Percentiles rank a stretch among this genome's conserved stretches.
Evolutionary conservation across 2,329 filamentous ascomycete genomes (phyloP).

Genomic region (Podosphaera fusca): DNA sequence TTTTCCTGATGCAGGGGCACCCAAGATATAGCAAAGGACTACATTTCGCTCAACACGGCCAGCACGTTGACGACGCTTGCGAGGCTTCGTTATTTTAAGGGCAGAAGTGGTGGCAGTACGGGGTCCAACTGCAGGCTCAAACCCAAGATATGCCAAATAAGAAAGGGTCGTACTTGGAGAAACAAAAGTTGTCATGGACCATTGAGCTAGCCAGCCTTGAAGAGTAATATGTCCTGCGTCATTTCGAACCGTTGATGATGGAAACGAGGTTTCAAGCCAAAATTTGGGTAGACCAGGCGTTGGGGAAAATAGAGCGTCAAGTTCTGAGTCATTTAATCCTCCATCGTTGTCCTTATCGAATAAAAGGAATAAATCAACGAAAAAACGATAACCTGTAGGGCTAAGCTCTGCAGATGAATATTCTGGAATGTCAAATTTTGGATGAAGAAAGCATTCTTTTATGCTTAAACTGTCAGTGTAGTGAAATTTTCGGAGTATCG

Average conservation of each 20-base stretch:
- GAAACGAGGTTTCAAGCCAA: slow-evolving; percentile 77
- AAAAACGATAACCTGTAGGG: slow-evolving; percentile 86
- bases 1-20: slow-evolving; percentile 69
- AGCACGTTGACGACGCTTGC: slow-evolving; percentile 61
- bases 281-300: slow-evolving; percentile 72
- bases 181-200: slow-evolving; percentile 98
- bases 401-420: slow-evolving; percentile 85
- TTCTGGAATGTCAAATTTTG: slow-evolving; percentile 82
- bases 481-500: slow-evolving; percentile 80
- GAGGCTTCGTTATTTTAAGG: slow-evolving; percentile 75
- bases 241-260: slow-evolving; percentile 80
- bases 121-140: slow-evolving; percentile 59
- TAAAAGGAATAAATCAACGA: slow-evolving; percentile 83
- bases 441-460: slow-evolving; percentile 74
- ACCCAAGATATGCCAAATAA: slow-evolving; percentile 89
- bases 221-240: slow-evolving; percentile 88
- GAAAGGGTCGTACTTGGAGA: slow-evolving; percentile 87
- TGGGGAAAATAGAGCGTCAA: slow-evolving; percentile 71
- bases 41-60: slow-evolving; percentile 85
- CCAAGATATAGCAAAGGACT: slow-evolving; percentile 78
- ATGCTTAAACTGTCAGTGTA: slow-evolving; percentile 90
- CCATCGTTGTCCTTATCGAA: slow-evolving; percentile 97
- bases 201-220: slow-evolving; percentile 94
- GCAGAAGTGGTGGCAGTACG: slow-evolving; percentile 60
- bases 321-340: slow-evolving; percentile 65